phyloP scores from a whole-genome alignment of 768 basidiomycete genomes.

The Rhizopogon vinicolor region DNA sequence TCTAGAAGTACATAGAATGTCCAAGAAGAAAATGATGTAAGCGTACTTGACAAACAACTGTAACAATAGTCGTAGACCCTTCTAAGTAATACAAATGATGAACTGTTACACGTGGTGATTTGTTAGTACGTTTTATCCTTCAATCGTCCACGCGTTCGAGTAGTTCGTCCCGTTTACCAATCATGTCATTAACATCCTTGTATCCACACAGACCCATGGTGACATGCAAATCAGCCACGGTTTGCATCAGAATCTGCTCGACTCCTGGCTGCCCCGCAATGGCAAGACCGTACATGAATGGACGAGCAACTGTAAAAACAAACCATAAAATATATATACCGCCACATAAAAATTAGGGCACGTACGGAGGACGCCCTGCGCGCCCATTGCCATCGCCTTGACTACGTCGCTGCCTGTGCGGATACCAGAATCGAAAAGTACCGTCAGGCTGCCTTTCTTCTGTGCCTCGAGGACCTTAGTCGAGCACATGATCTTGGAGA shows the following conservation, averaged over 20 bases:
- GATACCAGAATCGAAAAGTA: constrained; percentile 71
- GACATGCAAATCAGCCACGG: constrained; percentile 64
- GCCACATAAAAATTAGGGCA: constrained; percentile 4
- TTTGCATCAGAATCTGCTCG: constrained; percentile 65
- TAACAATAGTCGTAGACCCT: background rate
- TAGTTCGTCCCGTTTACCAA: constrained; percentile 41
- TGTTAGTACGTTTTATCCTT: background rate
- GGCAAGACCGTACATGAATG: constrained; percentile 69
- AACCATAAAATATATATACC: background rate
- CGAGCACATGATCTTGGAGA: constrained; percentile 66
- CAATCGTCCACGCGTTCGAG: constrained; percentile 6
- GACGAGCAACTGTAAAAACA: constrained; percentile 54
- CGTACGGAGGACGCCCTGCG: constrained; percentile 74
- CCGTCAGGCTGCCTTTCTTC: constrained; percentile 53
- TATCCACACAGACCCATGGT: constrained; percentile 63
- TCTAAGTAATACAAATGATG: background rate
- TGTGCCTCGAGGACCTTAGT: constrained; percentile 55
- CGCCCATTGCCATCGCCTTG: constrained; percentile 83
- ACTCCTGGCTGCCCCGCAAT: constrained; percentile 70
- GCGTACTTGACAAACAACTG: too few relatives aligned
- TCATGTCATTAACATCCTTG: constrained; percentile 52
- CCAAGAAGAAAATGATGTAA: too few relatives aligned
- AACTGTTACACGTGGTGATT: background rate
- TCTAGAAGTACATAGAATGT: too few relatives aligned
- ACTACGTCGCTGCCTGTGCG: constrained; percentile 80